Percentiles rank a stretch among this genome's conserved stretches.
These are phyloP conservation scores for Rhizoctonia solani DNA, from an alignment of 1,284 basidiomycete genomes.

Conservation along the genomic window DNA sequence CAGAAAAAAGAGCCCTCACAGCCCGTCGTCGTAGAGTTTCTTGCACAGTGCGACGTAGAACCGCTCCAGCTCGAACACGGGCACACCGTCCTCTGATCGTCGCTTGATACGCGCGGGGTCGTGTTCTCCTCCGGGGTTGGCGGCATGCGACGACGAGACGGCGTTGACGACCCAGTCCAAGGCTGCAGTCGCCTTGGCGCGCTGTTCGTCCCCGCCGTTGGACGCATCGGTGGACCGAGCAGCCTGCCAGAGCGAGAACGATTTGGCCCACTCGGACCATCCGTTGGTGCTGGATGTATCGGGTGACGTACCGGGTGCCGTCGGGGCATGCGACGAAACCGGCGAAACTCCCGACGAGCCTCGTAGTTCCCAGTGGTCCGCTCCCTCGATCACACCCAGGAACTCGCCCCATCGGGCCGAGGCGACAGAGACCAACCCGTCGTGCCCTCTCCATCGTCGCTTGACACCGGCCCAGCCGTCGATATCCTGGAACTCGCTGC, in stretches of 20 bases:
- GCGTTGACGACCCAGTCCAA: constrained; percentile 28
- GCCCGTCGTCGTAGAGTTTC: constrained; percentile 46
- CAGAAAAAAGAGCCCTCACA: too few species aligned
- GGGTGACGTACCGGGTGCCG: not conserved
- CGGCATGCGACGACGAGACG: constrained; percentile 23
- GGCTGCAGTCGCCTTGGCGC: constrained; percentile 20
- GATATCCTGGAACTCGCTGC: not conserved
- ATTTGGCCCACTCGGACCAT: constrained; percentile 30
- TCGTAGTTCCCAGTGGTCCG: constrained; percentile 99
- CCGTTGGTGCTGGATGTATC: not conserved
- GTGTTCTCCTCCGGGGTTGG: constrained; percentile 23
- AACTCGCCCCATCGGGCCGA: constrained; percentile 94
- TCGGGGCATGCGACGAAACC: not conserved
- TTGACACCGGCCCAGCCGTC: constrained; percentile 47
- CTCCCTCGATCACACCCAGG: constrained; percentile 85
- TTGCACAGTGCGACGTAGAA: constrained; percentile 45
- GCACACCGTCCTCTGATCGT: constrained; percentile 16
- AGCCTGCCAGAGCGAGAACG: not conserved
- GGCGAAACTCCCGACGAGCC: too few species aligned
- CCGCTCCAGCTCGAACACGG: constrained; percentile 42
- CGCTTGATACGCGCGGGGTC: constrained; percentile 1
- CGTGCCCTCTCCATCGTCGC: constrained; percentile 96
- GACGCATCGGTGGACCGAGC: not conserved
- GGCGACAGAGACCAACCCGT: constrained; percentile 89
- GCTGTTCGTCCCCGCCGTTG: not conserved